Conservation (phyloP, 257 asterid species). For the Fraxinus quadrangulata region DNA sequence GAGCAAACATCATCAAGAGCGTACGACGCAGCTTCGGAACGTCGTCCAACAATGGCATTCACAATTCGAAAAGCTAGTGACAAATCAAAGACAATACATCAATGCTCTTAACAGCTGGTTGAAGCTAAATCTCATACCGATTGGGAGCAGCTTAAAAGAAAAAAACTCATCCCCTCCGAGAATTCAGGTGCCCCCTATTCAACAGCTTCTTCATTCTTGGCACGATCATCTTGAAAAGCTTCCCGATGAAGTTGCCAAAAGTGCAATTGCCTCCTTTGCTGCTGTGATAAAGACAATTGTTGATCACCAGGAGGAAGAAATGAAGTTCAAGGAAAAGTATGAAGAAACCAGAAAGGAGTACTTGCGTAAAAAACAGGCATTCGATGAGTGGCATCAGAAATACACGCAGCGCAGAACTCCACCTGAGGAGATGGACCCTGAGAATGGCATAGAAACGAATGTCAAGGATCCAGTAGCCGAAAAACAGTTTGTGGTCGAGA, state of each 20-base stretch:
- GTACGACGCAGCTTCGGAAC: constrained; percentile 67
- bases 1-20: constrained; percentile 75
- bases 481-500: constrained; percentile 67
- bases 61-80: constrained; percentile 74
- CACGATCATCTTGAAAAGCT: constrained; percentile 86
- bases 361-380: constrained; percentile 64
- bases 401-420: constrained; percentile 54
- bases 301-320: constrained; percentile 81
- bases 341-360: constrained; percentile 82
- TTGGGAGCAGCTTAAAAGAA: constrained; percentile 77
- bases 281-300: constrained; percentile 80
- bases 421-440: constrained; percentile 43
- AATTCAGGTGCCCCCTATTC: constrained; percentile 64
- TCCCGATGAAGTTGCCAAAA: constrained; percentile 81
- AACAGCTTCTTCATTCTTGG: constrained; percentile 77
- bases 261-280: constrained; percentile 76
- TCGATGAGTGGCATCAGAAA: constrained; percentile 88
- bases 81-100: constrained; percentile 65
- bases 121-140: constrained; percentile 80
- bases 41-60: constrained; percentile 76
- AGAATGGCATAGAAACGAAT: constrained; percentile 34
- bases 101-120: constrained; percentile 71
- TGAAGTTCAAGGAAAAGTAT: constrained; percentile 83
- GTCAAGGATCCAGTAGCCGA: constrained; percentile 64
- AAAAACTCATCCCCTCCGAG: constrained; percentile 71